A percentile compares a stretch with the other conserved stretches of the same genome.
phyloP scores from a whole-genome alignment of 345 rosid genomes.

The Eucalyptus lansdowneana region DNA sequence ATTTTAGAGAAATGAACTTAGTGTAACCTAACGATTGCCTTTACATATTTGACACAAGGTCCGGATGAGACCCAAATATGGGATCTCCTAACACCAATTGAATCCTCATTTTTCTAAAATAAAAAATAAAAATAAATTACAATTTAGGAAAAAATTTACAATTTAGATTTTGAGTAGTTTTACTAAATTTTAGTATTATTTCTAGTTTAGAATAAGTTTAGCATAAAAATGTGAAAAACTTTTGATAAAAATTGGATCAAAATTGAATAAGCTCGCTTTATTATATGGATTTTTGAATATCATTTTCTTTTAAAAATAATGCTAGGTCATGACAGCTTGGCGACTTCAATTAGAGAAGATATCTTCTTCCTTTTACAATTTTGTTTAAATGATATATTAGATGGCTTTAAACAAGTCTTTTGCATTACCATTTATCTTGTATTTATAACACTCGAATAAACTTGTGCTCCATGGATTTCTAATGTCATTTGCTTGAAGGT shows the following conservation, averaged over 20 bases:
- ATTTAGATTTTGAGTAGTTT: not conserved
- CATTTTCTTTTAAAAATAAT: too few species aligned
- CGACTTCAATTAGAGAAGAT: not conserved
- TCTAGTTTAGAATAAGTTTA: not conserved
- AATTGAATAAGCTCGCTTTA: not conserved
- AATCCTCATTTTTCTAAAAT: too few species aligned
- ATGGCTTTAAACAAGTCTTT: not conserved
- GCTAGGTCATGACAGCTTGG: not conserved
- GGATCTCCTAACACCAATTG: not conserved
- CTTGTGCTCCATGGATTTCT: not conserved
- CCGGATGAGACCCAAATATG: not conserved
- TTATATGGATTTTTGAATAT: not conserved
- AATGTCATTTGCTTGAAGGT: rapidly evolving
- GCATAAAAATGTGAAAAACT: not conserved
- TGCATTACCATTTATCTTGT: not conserved
- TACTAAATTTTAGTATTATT: not conserved
- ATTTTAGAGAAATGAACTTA: not conserved
- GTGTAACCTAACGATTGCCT: not conserved
- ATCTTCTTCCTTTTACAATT: not conserved
- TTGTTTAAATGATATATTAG: too few species aligned
- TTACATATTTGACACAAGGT: not conserved
- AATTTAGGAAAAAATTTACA: too few species aligned
- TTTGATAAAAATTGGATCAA: not conserved
- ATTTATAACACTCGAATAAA: rapidly evolving
- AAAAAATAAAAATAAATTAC: too few species aligned